These are phyloP conservation scores for Lentithecium fluviatile DNA, from an alignment of 495 filamentous ascomycete genomes.

Conservation along the genomic window DNA sequence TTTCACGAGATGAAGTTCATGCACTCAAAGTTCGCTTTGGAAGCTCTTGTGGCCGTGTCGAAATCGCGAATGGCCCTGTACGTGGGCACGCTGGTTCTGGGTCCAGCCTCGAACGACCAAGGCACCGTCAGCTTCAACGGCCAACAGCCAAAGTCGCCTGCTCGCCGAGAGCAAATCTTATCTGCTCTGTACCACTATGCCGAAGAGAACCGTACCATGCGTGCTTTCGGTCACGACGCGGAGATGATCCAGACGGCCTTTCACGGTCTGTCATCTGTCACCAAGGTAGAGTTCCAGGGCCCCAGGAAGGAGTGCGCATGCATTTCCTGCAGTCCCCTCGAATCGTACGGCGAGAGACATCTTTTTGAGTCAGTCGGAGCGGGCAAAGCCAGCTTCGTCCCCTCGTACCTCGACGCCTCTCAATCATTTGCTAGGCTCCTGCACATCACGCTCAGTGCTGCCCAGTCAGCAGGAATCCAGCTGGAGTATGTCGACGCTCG, in stretches of 20 bases:
- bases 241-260: constrained; percentile 4
- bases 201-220: constrained; percentile 11
- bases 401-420: neutral
- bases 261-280: neutral
- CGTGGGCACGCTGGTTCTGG: constrained; percentile 1
- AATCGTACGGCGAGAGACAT: constrained; percentile 8
- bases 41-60: constrained; percentile 4
- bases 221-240: constrained; percentile 1
- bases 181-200: neutral
- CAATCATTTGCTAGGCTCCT: constrained; percentile 8
- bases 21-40: constrained; percentile 9
- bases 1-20: constrained; percentile 9
- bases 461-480: neutral
- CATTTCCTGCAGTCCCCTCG: neutral
- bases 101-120: constrained; percentile 10
- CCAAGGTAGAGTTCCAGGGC: neutral
- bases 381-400: neutral
- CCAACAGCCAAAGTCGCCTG: neutral
- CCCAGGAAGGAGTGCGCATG: neutral
- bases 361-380: constrained; percentile 5
- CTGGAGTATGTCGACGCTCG: constrained; percentile 5
- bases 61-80: constrained; percentile 8
- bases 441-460: constrained; percentile 8
- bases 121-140: neutral
- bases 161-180: neutral